Conservation (phyloP, 805 yeast genomes). For the Yamadazyma insecticola region DNA sequence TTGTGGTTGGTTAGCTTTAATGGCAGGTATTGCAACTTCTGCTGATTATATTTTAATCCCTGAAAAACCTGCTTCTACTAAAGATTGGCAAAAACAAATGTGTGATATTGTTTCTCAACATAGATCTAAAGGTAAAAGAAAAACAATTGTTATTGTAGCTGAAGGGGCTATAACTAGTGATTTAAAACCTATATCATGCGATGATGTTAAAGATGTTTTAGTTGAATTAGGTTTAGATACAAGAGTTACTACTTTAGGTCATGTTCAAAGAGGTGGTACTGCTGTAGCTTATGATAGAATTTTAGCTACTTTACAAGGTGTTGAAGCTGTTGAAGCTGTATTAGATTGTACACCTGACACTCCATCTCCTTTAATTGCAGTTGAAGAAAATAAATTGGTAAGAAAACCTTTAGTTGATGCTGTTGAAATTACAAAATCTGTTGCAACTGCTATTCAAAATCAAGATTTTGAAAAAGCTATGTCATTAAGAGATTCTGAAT, state of each 20-base stretch:
- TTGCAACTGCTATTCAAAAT: conserved; percentile 77
- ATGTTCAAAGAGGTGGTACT: conserved; percentile 98
- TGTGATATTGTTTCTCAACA: conserved; percentile 70
- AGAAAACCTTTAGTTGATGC: conserved; percentile 87
- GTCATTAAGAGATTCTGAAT: conserved; percentile 80
- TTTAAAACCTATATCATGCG: conserved; percentile 74
- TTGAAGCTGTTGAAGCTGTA: conserved; percentile 93
- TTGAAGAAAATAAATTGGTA: conserved; percentile 80
- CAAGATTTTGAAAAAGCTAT: conserved; percentile 87
- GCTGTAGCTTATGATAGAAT: conserved; percentile 94
- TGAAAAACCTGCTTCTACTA: conserved; percentile 78
- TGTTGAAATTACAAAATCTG: conserved; percentile 80
- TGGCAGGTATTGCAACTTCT: conserved; percentile 96
- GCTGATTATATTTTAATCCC: conserved; percentile 95
- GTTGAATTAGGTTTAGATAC: conserved; percentile 88
- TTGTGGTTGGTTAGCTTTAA: conserved; percentile 97
- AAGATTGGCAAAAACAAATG: conserved; percentile 79
- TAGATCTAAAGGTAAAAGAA: conserved; percentile 83
- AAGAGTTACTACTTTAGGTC: conserved; percentile 92
- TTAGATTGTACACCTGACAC: conserved; percentile 82
- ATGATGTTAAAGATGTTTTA: conserved; percentile 75
- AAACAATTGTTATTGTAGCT: conserved; percentile 94
- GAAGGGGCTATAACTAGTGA: conserved; percentile 93
- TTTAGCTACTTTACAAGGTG: conserved; percentile 94
- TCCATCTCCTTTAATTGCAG: conserved; percentile 93